phyloP scores from a whole-genome alignment of 257 asterid species.

The Solanum sitiens region DNA sequence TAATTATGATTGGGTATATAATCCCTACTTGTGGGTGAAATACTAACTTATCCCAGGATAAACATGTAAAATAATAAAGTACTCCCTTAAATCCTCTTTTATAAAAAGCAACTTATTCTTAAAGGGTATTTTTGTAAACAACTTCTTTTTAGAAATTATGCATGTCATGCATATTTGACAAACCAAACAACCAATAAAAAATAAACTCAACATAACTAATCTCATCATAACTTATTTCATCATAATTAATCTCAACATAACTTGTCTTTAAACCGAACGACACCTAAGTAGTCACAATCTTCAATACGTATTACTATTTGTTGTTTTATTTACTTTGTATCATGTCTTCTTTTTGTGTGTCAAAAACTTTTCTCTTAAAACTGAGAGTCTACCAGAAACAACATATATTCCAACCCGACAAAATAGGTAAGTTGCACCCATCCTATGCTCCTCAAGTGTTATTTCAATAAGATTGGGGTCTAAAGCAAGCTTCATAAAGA shows the following conservation, averaged over 20 bases:
- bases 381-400: not conserved
- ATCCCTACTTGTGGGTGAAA: no score
- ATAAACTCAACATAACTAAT: no score
- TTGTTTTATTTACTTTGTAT: not conserved
- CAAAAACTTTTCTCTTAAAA: not conserved
- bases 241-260: not conserved
- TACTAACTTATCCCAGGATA: no score
- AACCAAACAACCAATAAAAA: not conserved
- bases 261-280: not conserved
- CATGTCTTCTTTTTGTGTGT: not conserved
- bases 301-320: not conserved
- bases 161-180: not conserved
- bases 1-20: no score
- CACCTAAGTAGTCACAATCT: not conserved
- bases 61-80: no score
- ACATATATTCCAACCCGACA: not conserved
- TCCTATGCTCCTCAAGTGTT: not conserved
- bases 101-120: no score
- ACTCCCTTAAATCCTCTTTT: no score
- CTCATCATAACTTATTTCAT: no score
- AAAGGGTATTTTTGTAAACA: no score
- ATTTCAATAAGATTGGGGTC: not conserved
- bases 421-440: not conserved
- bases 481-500: not conserved
- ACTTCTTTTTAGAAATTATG: no score